Base-by-base conservation (phyloP, 177 flowering plant genomes). In the Vitis hybrid region DNA sequence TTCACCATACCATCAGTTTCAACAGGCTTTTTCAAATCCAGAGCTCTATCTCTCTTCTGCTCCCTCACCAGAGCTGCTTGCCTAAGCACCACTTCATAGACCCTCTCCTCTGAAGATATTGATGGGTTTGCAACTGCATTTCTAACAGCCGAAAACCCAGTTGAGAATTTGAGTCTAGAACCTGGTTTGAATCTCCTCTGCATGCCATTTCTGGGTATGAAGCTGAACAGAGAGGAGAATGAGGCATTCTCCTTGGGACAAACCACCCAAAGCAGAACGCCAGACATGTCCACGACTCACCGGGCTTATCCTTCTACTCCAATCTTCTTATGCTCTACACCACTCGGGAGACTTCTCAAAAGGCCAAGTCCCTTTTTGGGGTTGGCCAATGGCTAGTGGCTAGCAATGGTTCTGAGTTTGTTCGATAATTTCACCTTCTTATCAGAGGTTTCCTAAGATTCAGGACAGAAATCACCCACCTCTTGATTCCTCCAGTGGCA, bases 251-350 rank as follows among this genome's bases (percentile, higher is more conserved):
- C 79, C 26, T 59, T 68, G 55, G 81, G 79, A 61, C 72, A 65
- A 10, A 71, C 70, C 69, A 75, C 77, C 83, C 85, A 69, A 69
- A 75, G 74, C 57, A 75, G 73, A 63, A 65, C 83, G 62, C 72
- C 76, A 52, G 86, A 76, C 86, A 82, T 82, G 65, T 63, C 57
- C 15, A 53, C 3, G 2, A 15, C 16, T 14, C 5, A 53, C 12
- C 16, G 4, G 7, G 6, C 56, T 12, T 5, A 11, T 16, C 16
- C 5, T 15, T 15, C 15, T 51, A 14, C 55, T 51, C 15, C 55
- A 51, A 14, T 11, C 55, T 51, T 51, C 13, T 51, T 51, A 11
- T 14, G 12, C 3, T 11, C 55, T 51, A 16, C 15, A 53, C 16
- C 16, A 16, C 15, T 12, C 6, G 56, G 0, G n/a, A 53, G 56